Percentiles rank a stretch among this genome's conserved stretches.
phyloP scores from a whole-genome alignment of 345 rosid species.

The Carallia brachiata region DNA sequence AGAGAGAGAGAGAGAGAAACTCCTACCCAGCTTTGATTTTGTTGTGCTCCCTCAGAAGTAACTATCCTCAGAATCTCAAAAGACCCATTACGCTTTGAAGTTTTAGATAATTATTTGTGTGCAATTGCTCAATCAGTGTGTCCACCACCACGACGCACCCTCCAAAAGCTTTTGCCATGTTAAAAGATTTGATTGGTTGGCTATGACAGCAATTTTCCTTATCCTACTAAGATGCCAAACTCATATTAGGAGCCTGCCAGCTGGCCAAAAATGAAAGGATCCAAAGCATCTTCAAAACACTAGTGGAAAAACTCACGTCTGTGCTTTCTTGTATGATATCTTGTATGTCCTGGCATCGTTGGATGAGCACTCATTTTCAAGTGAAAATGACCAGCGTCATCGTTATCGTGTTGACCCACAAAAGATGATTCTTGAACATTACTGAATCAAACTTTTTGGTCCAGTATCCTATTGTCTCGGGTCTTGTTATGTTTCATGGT shows the following conservation, averaged over 20 bases:
- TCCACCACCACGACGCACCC: neutral
- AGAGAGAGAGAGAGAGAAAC: too few species aligned
- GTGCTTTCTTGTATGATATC: neutral
- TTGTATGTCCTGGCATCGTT: neutral
- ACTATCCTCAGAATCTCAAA: too few species aligned
- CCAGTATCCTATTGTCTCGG: neutral
- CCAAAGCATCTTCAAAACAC: neutral
- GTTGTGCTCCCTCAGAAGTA: too few species aligned
- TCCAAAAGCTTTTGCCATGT: neutral
- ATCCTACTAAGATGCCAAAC: neutral
- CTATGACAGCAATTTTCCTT: neutral
- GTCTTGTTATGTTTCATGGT: neutral
- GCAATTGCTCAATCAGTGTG: neutral
- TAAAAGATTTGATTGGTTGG: neutral
- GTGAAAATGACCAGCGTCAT: neutral
- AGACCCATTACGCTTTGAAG: neutral
- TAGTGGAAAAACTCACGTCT: neutral
- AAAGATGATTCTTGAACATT: too few species aligned
- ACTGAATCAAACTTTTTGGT: neutral
- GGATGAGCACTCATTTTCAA: neutral
- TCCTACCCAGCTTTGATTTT: too few species aligned
- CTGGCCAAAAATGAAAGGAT: neutral
- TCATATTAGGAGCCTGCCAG: neutral
- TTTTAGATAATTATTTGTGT: too few species aligned
- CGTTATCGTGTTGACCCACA: neutral